A percentile compares a stretch with the other conserved stretches of the same genome.
Evolutionary conservation across 345 rosid species (phyloP).

Genomic region (Acer saccharum): DNA sequence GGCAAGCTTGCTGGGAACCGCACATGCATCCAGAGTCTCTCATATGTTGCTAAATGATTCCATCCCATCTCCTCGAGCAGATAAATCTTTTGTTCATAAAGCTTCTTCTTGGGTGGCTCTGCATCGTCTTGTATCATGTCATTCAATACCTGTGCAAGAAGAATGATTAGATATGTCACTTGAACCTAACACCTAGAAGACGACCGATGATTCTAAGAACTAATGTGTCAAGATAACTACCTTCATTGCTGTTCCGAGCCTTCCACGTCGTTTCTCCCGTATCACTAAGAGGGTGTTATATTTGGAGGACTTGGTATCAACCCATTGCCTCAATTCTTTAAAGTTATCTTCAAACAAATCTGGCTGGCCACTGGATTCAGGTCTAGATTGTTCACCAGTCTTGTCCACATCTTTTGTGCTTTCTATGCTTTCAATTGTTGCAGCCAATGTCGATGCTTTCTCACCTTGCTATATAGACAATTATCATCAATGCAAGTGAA

Average conservation of each 20-base stretch:
- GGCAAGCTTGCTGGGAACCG: conserved; percentile 82
- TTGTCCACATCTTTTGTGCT: conserved; percentile 40
- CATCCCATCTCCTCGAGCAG: conserved; percentile 85
- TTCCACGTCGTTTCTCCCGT: conserved; percentile 67
- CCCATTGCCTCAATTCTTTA: conserved; percentile 86
- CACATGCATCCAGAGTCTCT: conserved; percentile 85
- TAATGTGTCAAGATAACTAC: conserved; percentile 32
- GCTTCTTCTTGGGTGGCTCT: conserved; percentile 78
- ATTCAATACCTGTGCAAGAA: conserved; percentile 56
- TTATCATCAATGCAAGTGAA: not conserved
- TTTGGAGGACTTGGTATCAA: conserved; percentile 74
- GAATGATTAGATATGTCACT: not conserved
- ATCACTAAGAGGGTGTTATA: conserved; percentile 71
- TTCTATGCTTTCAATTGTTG: conserved; percentile 42
- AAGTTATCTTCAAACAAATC: conserved; percentile 78
- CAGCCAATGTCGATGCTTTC: conserved; percentile 33
- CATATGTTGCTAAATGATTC: conserved; percentile 66
- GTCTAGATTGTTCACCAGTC: conserved; percentile 31
- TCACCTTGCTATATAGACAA: conserved; percentile 42
- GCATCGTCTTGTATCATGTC: conserved; percentile 77
- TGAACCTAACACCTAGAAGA: not conserved
- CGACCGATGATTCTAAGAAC: not conserved
- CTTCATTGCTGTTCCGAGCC: conserved; percentile 91
- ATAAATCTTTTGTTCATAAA: conserved; percentile 70
- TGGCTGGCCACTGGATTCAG: conserved; percentile 38